Evolutionary conservation across 768 basidiomycete species (phyloP).

Genomic region (Psilocybe cubensis): DNA sequence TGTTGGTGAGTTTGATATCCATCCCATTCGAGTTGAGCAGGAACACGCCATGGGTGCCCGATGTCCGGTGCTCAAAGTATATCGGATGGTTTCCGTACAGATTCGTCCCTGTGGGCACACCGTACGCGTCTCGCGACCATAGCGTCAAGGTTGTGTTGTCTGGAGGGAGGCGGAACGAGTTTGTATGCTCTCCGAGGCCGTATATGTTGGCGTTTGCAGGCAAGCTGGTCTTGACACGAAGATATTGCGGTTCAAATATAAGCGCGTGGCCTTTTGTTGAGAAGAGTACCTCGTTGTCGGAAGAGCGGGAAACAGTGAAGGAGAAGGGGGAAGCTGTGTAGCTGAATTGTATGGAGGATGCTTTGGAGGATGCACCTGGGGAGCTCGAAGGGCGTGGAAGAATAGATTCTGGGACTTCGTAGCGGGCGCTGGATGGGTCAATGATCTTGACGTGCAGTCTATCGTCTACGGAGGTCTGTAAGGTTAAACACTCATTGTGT

Average conservation of each 20-base stretch:
- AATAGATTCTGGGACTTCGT: slow-evolving; percentile 67
- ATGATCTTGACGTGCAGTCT: slow-evolving; percentile 70
- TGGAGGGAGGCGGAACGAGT: slow-evolving; percentile 60
- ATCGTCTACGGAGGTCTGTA: slow-evolving; percentile 34
- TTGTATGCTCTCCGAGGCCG: slow-evolving; percentile 77
- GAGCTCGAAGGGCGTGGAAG: slow-evolving; percentile 54
- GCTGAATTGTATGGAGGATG: slow-evolving; percentile 58
- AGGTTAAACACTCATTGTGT: background rate
- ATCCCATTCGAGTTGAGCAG: slow-evolving; percentile 75
- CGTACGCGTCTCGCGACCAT: slow-evolving; percentile 70
- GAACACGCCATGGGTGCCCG: slow-evolving; percentile 72
- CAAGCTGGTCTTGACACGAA: slow-evolving; percentile 68
- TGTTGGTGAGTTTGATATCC: slow-evolving; percentile 69
- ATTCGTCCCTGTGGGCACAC: slow-evolving; percentile 60
- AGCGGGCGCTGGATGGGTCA: slow-evolving; percentile 52
- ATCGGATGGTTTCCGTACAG: slow-evolving; percentile 77
- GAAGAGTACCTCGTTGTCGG: slow-evolving; percentile 59
- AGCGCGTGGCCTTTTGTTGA: slow-evolving; percentile 61
- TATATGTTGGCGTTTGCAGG: slow-evolving; percentile 70
- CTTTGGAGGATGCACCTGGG: slow-evolving; percentile 26
- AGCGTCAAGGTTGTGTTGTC: slow-evolving; percentile 52
- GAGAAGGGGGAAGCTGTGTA: slow-evolving; percentile 63
- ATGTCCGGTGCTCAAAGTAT: slow-evolving; percentile 70
- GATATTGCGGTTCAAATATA: slow-evolving; percentile 79
- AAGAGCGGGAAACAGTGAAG: slow-evolving; percentile 56